A percentile compares a stretch with the other conserved stretches of the same genome.
Evolutionary conservation across 1,284 basidiomycete species (phyloP).

Genomic region (Cryptococcus maquisensis): DNA sequence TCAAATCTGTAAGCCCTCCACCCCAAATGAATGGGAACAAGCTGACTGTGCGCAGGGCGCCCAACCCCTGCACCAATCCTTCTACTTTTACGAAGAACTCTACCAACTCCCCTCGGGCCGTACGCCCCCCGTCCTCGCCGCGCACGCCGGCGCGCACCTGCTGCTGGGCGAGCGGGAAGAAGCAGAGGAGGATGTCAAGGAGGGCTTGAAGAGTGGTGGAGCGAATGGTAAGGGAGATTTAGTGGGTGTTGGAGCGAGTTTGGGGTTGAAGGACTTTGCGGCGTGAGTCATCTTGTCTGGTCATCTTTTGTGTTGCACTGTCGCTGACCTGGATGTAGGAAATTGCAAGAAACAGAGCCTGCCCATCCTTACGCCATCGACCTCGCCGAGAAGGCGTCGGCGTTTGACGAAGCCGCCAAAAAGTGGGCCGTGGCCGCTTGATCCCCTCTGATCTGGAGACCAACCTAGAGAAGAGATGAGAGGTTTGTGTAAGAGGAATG

Average conservation of each 20-base stretch:
- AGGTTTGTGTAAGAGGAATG: neutral
- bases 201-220: slow-evolving; percentile 60
- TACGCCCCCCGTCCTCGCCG: slow-evolving; percentile 65
- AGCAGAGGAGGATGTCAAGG: slow-evolving; percentile 77
- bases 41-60: slow-evolving; percentile 49
- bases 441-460: neutral
- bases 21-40: neutral
- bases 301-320: neutral
- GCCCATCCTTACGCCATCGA: slow-evolving; percentile 41
- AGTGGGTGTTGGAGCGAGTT: slow-evolving; percentile 64
- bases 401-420: slow-evolving; percentile 61
- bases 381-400: slow-evolving; percentile 34
- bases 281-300: slow-evolving; percentile 55
- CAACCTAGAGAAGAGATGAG: neutral
- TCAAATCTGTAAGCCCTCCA: slow-evolving; percentile 62
- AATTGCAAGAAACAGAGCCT: slow-evolving; percentile 29
- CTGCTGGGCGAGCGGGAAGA: slow-evolving; percentile 73
- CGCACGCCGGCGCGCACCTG: slow-evolving; percentile 77
- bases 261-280: slow-evolving; percentile 59
- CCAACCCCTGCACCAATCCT: slow-evolving; percentile 55
- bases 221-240: slow-evolving; percentile 61
- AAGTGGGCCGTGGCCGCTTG: slow-evolving; percentile 55
- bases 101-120: slow-evolving; percentile 76
- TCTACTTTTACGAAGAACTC: slow-evolving; percentile 89
- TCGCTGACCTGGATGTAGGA: slow-evolving; percentile 15